Percentiles rank a stretch among this genome's conserved stretches.
Evolutionary conservation across 179 eudicot genomes (phyloP).

Genomic region (Beta lomatogona): DNA sequence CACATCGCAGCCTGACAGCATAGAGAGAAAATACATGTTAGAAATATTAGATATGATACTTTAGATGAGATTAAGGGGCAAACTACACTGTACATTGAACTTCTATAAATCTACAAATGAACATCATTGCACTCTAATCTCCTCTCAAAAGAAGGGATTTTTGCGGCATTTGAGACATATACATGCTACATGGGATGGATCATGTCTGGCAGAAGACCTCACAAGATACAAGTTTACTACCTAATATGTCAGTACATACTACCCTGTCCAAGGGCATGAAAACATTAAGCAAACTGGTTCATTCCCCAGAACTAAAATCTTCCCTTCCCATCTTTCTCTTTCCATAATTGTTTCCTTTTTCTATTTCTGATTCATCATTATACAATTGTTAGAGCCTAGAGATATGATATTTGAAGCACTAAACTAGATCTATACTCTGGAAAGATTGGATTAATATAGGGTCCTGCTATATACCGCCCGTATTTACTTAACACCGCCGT

Average conservation of each 20-base stretch:
- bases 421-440: too few species aligned
- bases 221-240: background rate
- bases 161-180: background rate
- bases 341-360: too few species aligned
- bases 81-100: background rate
- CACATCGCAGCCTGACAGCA: constrained; percentile 77
- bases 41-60: background rate
- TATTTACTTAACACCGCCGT: too few species aligned
- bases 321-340: too few species aligned
- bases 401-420: too few species aligned
- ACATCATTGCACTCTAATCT: background rate
- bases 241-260: too few species aligned
- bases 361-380: too few species aligned
- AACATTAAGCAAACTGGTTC: too few species aligned
- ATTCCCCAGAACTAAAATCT: background rate
- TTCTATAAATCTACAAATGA: background rate
- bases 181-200: background rate
- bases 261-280: too few species aligned
- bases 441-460: too few species aligned
- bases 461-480: too few species aligned
- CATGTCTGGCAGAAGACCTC: background rate
- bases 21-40: background rate
- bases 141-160: background rate
- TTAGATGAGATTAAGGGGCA: background rate
- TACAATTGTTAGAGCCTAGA: too few species aligned